Base-by-base conservation (phyloP, 352 stramenopile genomes). In the Globisporangium emineosum region DNA sequence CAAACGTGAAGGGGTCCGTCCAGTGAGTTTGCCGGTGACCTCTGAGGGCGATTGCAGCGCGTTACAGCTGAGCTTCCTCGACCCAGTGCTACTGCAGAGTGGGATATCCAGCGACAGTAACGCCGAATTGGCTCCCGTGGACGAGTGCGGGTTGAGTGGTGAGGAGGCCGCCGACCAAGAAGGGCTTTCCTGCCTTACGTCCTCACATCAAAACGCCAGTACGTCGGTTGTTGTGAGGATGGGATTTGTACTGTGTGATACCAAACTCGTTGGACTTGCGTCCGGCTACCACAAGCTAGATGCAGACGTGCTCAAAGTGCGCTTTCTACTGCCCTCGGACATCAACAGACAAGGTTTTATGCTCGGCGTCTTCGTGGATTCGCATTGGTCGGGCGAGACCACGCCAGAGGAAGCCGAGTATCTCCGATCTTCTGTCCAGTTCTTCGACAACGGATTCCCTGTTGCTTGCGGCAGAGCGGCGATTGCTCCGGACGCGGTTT, bases 41-140 rank as follows among this genome's bases (percentile, higher is more conserved):
- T n/a, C n/a, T n/a, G n/a, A n/a, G 1, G 52, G 27, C n/a, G 37
- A 45, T 45, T 19, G 29, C 30, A 17, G 27, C n/a, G n/a, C n/a
- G n/a, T n/a, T 62, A 12, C 23, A 62, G 37, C 10, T 62, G 9
- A 33, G 37, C 17, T 62, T 62, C n/a, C 25, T 53, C 17, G 56
- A 62, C 12, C 56, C 56, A 21, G 19, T 12, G 10, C 6, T 61
- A 25, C 15, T 54, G 1, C 15, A 30, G 4, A n/a, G 13, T 2
- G 35, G 25, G 5, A 0, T 33, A 8, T 12, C 43, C 15, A 10
- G 4, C 5, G 43, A 55, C 19, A 27, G 21, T 1, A 30, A 5
- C 13, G 42, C 37, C 3, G 17, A 10, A 21, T 32, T 62, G 27
- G 57, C 19, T n/a, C 0, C 27, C 1, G 19, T 55, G 27, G 21